A percentile compares a stretch with the other conserved stretches of the same genome.
These are phyloP conservation scores for Piper longum DNA, from an alignment of 164 flowering plant genomes.

Conservation along the genomic window DNA sequence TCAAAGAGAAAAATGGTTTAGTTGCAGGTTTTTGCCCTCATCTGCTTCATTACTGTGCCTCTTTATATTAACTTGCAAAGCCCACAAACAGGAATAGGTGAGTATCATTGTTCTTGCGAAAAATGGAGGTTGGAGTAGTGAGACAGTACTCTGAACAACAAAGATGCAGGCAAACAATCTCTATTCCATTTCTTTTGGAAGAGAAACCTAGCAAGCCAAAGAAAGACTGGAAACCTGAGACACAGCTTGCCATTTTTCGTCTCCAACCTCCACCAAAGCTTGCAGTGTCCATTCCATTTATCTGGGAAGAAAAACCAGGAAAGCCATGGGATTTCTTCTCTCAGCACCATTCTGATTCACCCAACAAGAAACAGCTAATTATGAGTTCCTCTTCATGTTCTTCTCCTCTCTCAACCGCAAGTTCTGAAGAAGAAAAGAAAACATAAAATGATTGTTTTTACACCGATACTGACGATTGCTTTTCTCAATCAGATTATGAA, in stretches of 20 bases:
- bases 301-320: constrained; percentile 81
- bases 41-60: background rate
- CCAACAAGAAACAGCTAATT: background rate
- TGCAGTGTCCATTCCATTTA: constrained; percentile 52
- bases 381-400: background rate
- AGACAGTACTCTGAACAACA: constrained; percentile 1
- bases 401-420: background rate
- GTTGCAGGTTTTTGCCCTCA: background rate
- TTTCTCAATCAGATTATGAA: constrained; percentile 26
- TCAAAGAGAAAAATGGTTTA: background rate
- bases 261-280: constrained; percentile 25
- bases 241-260: background rate
- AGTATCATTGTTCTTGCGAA: background rate
- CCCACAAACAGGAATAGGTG: background rate
- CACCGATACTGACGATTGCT: background rate
- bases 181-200: constrained; percentile 84
- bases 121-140: constrained; percentile 22
- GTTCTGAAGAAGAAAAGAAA: constrained; percentile 3
- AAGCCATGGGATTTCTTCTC: constrained; percentile 29
- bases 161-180: constrained; percentile 1
- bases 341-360: constrained; percentile 2
- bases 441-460: constrained; percentile 10
- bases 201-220: constrained; percentile 66
- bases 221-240: constrained; percentile 44
- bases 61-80: background rate